Evolutionary conservation across 2,329 filamentous ascomycete species (phyloP).

Genomic region (Colletotrichum ledebouriae): DNA sequence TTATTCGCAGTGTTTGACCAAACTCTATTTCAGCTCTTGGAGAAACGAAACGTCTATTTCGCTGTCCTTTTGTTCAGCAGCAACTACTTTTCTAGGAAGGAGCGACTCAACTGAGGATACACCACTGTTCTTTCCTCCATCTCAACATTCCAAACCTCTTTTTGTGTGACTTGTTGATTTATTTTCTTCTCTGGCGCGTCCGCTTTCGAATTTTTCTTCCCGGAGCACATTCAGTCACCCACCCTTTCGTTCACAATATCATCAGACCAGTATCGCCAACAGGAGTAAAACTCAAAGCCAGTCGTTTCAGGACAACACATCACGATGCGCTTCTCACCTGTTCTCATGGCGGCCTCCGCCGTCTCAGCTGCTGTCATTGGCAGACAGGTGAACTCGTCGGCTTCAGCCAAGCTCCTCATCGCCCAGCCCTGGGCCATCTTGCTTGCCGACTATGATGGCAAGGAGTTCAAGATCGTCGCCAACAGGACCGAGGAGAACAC

Average conservation of each 20-base stretch:
- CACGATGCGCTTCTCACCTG: conserved; percentile 33
- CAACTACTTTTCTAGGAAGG: conserved; percentile 1
- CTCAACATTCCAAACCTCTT: conserved; percentile 3
- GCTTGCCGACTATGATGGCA: conserved; percentile 57
- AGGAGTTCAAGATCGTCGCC: conserved; percentile 54
- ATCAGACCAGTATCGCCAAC: not conserved
- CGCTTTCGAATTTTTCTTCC: not conserved
- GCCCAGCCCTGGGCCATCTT: conserved; percentile 57
- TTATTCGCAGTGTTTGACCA: conserved; percentile 13
- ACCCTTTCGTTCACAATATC: not conserved
- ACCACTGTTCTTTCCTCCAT: not conserved
- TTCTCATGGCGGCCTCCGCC: conserved; percentile 27
- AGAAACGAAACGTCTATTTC: conserved; percentile 11
- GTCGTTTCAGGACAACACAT: not conserved
- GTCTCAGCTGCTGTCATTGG: conserved; percentile 34
- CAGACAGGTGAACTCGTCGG: conserved; percentile 21
- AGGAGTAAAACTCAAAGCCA: not conserved
- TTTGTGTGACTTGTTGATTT: not conserved
- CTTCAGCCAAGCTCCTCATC: conserved; percentile 54
- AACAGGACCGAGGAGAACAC: conserved; percentile 50
- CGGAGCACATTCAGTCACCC: not conserved
- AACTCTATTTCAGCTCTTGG: conserved; percentile 6
- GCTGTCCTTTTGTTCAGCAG: not conserved
- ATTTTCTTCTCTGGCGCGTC: not conserved
- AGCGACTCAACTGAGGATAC: not conserved